phyloP scores from a whole-genome alignment of 2,329 filamentous ascomycete genomes.

The Ascochyta fabae region DNA sequence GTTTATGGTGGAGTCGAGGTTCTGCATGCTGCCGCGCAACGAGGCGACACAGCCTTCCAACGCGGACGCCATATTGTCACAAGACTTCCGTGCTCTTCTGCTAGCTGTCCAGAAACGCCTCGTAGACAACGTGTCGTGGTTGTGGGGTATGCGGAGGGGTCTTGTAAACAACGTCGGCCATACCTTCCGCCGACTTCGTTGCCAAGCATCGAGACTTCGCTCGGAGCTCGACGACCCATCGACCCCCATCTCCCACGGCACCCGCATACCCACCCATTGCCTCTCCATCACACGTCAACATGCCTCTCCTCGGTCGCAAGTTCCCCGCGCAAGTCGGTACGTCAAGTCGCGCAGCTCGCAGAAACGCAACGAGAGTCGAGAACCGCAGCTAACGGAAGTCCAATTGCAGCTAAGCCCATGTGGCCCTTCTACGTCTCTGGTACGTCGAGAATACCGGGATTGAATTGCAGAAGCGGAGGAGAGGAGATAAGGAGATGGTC shows the following conservation, averaged over 20 bases:
- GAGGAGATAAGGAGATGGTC: constrained; percentile 6
- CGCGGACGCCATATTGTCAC: constrained; percentile 45
- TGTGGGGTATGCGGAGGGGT: constrained; percentile 25
- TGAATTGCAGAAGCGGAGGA: not conserved
- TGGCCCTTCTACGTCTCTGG: constrained; percentile 93
- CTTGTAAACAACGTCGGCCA: constrained; percentile 29
- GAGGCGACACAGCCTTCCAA: constrained; percentile 67
- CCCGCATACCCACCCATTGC: constrained; percentile 39
- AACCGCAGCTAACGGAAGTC: constrained; percentile 39
- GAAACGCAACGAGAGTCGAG: constrained; percentile 5
- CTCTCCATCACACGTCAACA: constrained; percentile 43
- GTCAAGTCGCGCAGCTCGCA: constrained; percentile 31
- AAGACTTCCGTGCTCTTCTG: not conserved
- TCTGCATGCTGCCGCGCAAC: constrained; percentile 64
- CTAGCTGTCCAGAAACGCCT: not conserved
- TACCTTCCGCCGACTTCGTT: constrained; percentile 33
- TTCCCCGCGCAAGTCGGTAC: constrained; percentile 58
- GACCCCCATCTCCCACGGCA: constrained; percentile 41
- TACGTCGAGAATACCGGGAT: constrained; percentile 62
- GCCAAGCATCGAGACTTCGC: constrained; percentile 30
- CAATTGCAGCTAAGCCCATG: constrained; percentile 79
- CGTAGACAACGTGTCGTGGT: constrained; percentile 4
- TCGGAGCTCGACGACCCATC: constrained; percentile 18
- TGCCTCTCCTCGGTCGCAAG: constrained; percentile 60
- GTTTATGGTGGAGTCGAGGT: constrained; percentile 67